Base-by-base conservation (phyloP, 768 basidiomycete genomes). In the Lyophyllum decastes region DNA sequence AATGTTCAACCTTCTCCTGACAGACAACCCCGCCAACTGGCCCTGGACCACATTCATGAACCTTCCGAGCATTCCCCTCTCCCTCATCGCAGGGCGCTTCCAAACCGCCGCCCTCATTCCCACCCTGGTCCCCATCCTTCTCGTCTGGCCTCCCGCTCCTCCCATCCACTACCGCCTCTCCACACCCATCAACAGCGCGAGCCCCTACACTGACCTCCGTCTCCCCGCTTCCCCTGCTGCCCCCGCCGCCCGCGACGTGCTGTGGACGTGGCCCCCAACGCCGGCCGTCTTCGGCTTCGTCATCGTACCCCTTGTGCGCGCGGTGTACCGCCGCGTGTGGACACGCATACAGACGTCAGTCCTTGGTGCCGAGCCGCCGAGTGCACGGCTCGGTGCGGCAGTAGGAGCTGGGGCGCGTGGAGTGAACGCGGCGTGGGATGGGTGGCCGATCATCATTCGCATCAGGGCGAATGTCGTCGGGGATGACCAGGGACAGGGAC, bases 11-110 rank as follows among this genome's bases (percentile, higher is more conserved):
- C 60, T 83, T 19, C 75, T 92, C 33, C 70, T 92, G 16, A 84
- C 88, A 0, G 81, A 88, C 59, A 87, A 92, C 65, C 86, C 86
- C 0, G 72, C 75, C 40, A 83, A 86, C 52, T 93, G 91, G 91
- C 86, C 88, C 1, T 86, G 85, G 83, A 82, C 85, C 45, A 87
- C 89, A 35, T 90, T 82, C 72, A 68, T 90, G 66, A 87, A 92
- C 68, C 83, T 93, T 16, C 89, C 89, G 7, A 70, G 88, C 33
- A 78, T 93, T 40, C 89, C 91, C 0, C 68, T 90, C 44, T 78
- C 81, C 25, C 84, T 93, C 60, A 77, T 92, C 64, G 71, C 84
- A 27, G 82, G 88, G 30, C 85, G 88, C 40, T 77, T 85, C 43
- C 77, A 78, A 54, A 41, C 73, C 19, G 70, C 65, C 35, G 69